Percentiles rank a stretch among this genome's conserved stretches.
Conservation (phyloP, 2,329 filamentous ascomycete genomes). For the Verticillium tricorpus region DNA sequence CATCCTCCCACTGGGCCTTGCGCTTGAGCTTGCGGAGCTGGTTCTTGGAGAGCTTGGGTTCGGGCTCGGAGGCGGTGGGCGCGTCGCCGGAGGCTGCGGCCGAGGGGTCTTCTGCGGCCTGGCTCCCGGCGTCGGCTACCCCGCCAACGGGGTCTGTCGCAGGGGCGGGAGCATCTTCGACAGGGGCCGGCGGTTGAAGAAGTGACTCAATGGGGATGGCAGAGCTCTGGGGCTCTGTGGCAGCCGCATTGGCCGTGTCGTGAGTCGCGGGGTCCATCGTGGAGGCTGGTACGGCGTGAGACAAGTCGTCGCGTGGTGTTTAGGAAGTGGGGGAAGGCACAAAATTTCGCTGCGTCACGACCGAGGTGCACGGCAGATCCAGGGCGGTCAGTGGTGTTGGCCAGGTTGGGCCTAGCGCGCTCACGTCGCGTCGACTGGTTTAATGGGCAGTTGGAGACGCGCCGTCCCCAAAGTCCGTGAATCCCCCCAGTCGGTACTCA, state of each 20-base stretch:
- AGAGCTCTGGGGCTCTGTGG: neutral
- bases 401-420: constrained; percentile 4
- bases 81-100: neutral
- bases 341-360: neutral
- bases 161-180: neutral
- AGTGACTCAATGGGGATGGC: neutral
- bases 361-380: neutral
- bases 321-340: neutral
- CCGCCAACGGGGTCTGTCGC: neutral
- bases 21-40: constrained; percentile 75
- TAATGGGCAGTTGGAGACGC: constrained; percentile 8
- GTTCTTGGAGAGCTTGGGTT: constrained; percentile 67
- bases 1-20: constrained; percentile 71
- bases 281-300: neutral
- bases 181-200: neutral
- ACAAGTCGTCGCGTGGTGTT: neutral
- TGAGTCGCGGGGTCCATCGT: neutral
- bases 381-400: neutral
- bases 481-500: neutral
- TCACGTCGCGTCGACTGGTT: constrained; percentile 11
- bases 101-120: neutral
- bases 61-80: neutral
- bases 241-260: neutral
- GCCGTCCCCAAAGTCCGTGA: constrained; percentile 2
- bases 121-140: neutral